Percentiles rank a stretch among this genome's conserved stretches.
These are phyloP conservation scores for Coelastrella sp. DNA, from an alignment of 139 green algal genomes.

Conservation along the genomic window DNA sequence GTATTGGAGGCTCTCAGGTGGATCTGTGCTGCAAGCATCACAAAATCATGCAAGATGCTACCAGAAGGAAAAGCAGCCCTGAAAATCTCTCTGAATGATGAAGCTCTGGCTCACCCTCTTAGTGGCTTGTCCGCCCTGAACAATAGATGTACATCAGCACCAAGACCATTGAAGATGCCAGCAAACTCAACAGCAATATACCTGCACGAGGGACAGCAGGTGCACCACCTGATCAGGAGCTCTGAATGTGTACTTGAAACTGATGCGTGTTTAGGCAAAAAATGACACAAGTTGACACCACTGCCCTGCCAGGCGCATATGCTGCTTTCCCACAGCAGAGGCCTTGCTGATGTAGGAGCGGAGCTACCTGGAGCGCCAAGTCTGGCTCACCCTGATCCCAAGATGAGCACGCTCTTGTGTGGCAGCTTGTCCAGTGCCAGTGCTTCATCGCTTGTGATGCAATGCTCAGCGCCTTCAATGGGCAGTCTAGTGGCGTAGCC, in stretches of 20 bases:
- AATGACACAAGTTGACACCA: too few species aligned
- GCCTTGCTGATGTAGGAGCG: too few species aligned
- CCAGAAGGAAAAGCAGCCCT: too few species aligned
- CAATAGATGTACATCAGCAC: slow-evolving; percentile 87
- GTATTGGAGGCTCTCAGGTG: too few species aligned
- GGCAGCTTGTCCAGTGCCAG: slow-evolving; percentile 84
- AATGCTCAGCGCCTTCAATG: slow-evolving; percentile 84
- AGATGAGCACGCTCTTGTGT: slow-evolving; percentile 77
- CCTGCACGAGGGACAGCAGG: slow-evolving; percentile 48
- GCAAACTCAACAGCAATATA: slow-evolving; percentile 99
- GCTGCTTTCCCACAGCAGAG: too few species aligned
- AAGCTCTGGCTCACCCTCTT: slow-evolving; percentile 50
- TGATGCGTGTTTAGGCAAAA: too few species aligned
- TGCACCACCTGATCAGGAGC: background rate
- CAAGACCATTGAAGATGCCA: slow-evolving; percentile 93
- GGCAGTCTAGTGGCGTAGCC: slow-evolving; percentile 37
- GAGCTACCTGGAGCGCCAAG: too few species aligned
- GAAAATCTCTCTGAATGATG: too few species aligned
- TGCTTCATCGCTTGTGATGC: slow-evolving; percentile 93
- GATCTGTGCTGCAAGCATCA: too few species aligned
- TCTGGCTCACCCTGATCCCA: slow-evolving; percentile 84
- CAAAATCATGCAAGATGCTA: too few species aligned
- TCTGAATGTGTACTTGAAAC: background rate
- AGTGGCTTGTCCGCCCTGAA: slow-evolving; percentile 80
- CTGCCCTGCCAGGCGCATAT: too few species aligned